A percentile compares a stretch with the other conserved stretches of the same genome.
phyloP scores from a whole-genome alignment of 768 basidiomycete genomes.

The Amanita thiersii region DNA sequence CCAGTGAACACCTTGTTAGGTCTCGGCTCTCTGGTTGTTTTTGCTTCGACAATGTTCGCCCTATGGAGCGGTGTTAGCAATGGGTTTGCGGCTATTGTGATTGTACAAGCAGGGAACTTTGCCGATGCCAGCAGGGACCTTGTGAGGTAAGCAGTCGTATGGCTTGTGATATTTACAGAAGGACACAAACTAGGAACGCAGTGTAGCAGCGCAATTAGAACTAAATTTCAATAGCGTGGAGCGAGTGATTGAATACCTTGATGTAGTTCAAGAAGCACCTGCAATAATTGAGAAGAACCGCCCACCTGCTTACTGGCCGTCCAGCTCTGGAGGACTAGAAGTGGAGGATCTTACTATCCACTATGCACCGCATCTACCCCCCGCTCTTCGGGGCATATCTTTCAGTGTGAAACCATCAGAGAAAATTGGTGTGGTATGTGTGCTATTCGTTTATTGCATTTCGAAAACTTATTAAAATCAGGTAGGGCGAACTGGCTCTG shows the following conservation, averaged over 20 bases:
- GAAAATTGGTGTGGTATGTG: constrained; percentile 60
- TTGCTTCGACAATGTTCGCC: constrained; percentile 61
- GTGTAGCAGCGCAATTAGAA: constrained; percentile 63
- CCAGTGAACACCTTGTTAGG: constrained; percentile 24
- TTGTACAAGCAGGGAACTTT: constrained; percentile 61
- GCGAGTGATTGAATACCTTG: constrained; percentile 63
- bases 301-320: constrained; percentile 72
- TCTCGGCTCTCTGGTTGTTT: constrained; percentile 65
- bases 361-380: constrained; percentile 56
- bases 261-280: constrained; percentile 61
- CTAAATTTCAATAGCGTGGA: constrained; percentile 72
- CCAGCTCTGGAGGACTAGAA: constrained; percentile 44
- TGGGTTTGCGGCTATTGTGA: constrained; percentile 63
- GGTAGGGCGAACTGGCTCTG: constrained; percentile 67
- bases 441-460: neutral
- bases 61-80: constrained; percentile 46
- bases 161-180: neutral
- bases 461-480: constrained; percentile 14
- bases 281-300: constrained; percentile 43
- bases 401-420: constrained; percentile 54
- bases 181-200: constrained; percentile 13
- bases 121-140: constrained; percentile 62
- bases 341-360: constrained; percentile 52
- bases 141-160: constrained; percentile 32
- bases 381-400: constrained; percentile 48